Conservation (phyloP, 306 rosid species). For the Aeschynomene evenia region DNA sequence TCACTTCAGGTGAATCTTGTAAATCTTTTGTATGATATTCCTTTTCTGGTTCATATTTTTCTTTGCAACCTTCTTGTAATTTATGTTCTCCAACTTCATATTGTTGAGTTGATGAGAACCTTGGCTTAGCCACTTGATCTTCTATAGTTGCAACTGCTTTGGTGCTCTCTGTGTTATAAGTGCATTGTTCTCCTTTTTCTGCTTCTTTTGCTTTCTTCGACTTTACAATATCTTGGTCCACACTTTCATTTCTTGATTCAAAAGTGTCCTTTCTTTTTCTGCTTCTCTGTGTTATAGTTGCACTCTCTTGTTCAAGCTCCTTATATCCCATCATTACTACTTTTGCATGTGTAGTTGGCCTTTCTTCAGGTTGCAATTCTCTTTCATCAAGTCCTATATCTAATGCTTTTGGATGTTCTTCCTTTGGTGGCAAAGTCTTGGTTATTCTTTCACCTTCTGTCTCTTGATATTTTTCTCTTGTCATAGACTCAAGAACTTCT, state of each 20-base stretch:
- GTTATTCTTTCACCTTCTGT: not conserved
- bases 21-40: not conserved
- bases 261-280: conserved; percentile 6
- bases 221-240: not conserved
- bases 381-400: not conserved
- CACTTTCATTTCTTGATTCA: not conserved
- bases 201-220: conserved; percentile 8
- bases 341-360: not conserved
- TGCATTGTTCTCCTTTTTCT: not conserved
- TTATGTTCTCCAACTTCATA: conserved; percentile 16
- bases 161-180: not conserved
- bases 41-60: conserved; percentile 14
- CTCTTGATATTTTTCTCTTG: not conserved
- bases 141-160: not conserved
- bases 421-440: not conserved
- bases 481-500: not conserved
- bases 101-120: conserved; percentile 22
- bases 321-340: not conserved
- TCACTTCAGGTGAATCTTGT: not conserved
- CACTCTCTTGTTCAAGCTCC: conserved; percentile 16
- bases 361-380: not conserved
- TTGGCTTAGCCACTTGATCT: conserved; percentile 5
- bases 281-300: no score
- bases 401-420: conserved; percentile 1
- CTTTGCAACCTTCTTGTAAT: not conserved